Percentiles rank a stretch among this genome's conserved stretches.
Conservation (phyloP, 1,139 yeast genomes). For the Hemisphaericaspora subhashii region DNA sequence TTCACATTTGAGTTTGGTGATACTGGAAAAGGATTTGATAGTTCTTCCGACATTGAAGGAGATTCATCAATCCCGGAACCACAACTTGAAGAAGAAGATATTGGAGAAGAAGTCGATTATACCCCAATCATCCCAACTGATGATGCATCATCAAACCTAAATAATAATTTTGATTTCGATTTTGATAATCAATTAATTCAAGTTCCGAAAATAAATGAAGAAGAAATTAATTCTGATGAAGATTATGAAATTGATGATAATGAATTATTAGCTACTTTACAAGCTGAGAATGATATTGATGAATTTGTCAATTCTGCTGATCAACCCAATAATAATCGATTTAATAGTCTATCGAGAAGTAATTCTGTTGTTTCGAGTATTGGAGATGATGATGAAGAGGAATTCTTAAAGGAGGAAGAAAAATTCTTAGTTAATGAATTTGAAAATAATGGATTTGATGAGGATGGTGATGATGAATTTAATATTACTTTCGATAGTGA, state of each 20-base stretch:
- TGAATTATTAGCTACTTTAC: slow-evolving; percentile 65
- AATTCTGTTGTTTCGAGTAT: slow-evolving; percentile 46
- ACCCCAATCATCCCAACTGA: slow-evolving; percentile 14
- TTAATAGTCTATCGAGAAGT: slow-evolving; percentile 19
- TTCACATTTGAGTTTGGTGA: slow-evolving; percentile 59
- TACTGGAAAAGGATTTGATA: slow-evolving; percentile 9
- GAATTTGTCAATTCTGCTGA: slow-evolving; percentile 30
- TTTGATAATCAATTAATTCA: slow-evolving; percentile 39
- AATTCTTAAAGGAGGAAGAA: slow-evolving; percentile 48
- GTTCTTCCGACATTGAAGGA: slow-evolving; percentile 13
- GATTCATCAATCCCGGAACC: slow-evolving; percentile 7
- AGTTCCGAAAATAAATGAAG: slow-evolving; percentile 54
- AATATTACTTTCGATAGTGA: slow-evolving; percentile 17
- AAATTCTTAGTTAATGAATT: slow-evolving; percentile 48
- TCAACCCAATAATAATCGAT: slow-evolving; percentile 4
- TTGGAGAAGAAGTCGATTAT: slow-evolving; percentile 60
- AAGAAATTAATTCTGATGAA: slow-evolving; percentile 61
- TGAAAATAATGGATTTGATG: slow-evolving; percentile 50
- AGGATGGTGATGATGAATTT: slow-evolving; percentile 17
- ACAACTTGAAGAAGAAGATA: slow-evolving; percentile 51
- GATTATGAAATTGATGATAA: slow-evolving; percentile 74
- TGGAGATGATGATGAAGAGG: slow-evolving; percentile 55
- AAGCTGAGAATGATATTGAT: slow-evolving; percentile 61
- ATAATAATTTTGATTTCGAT: slow-evolving; percentile 33
- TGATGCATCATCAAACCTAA: slow-evolving; percentile 12